phyloP scores from a whole-genome alignment of 495 filamentous ascomycete species.

The Trichocladium uniseriatum region DNA sequence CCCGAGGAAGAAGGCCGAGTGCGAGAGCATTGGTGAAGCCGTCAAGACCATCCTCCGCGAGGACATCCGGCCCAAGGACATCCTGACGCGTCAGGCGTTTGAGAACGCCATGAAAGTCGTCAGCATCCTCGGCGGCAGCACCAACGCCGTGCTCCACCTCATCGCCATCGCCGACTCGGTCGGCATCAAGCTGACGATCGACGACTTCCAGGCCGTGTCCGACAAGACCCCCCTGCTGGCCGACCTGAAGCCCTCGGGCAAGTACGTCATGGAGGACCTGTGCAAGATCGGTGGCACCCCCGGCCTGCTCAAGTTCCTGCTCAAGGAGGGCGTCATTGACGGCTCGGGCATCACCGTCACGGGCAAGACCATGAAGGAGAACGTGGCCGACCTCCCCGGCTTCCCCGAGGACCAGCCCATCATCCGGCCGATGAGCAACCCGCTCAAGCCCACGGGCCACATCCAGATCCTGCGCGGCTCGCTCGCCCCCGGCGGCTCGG shows the following conservation, averaged over 20 bases:
- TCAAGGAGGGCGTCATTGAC: conserved; percentile 82
- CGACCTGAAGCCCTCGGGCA: conserved; percentile 93
- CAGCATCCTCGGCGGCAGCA: conserved; percentile 91
- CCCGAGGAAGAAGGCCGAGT: conserved; percentile 76
- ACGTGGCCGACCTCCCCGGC: conserved; percentile 65
- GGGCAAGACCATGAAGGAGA: conserved; percentile 86
- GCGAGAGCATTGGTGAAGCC: conserved; percentile 70
- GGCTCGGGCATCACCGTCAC: conserved; percentile 88
- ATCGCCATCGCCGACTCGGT: conserved; percentile 94
- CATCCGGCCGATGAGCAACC: conserved; percentile 83
- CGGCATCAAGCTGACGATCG: conserved; percentile 86
- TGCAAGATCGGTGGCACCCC: conserved; percentile 87
- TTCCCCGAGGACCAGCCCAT: conserved; percentile 82
- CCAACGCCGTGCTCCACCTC: conserved; percentile 93
- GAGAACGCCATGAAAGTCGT: conserved; percentile 95
- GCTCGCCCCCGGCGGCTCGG: conserved; percentile 81
- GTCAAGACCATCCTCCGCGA: conserved; percentile 79
- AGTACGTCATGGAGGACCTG: conserved; percentile 92
- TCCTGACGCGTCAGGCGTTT: conserved; percentile 84
- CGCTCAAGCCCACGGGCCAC: conserved; percentile 89
- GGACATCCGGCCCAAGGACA: conserved; percentile 82
- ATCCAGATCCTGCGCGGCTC: conserved; percentile 93
- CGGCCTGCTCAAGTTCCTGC: conserved; percentile 78
- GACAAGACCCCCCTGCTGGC: conserved; percentile 89
- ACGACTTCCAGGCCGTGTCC: conserved; percentile 93